Evolutionary conservation across 495 filamentous ascomycete genomes (phyloP).

Genomic region (Xylaria sp.): DNA sequence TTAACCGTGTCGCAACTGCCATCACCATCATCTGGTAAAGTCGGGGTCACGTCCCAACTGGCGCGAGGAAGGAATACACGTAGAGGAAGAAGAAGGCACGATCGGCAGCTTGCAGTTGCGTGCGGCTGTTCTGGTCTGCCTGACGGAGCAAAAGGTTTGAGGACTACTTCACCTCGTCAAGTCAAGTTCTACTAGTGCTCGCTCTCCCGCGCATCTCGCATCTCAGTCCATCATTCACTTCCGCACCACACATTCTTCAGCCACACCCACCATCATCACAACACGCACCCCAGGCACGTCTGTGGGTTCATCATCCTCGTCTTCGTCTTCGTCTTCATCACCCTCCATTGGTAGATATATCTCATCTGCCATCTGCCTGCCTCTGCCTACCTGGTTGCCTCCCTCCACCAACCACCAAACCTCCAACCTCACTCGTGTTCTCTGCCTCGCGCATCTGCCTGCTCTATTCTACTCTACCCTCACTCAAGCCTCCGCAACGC

Average conservation of each 20-base stretch:
- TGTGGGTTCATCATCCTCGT: conserved; percentile 2
- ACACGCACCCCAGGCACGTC: background rate
- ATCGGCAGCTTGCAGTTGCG: conserved; percentile 33
- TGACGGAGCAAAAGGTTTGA: conserved; percentile 45
- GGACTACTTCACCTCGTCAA: conserved; percentile 38
- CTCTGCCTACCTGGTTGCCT: conserved; percentile 2
- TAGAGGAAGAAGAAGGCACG: conserved; percentile 30
- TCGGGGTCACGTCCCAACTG: background rate
- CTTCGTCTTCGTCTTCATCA: too few species aligned
- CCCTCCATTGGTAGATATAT: background rate
- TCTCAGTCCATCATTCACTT: conserved; percentile 3
- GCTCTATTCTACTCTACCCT: background rate
- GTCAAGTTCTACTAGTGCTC: conserved; percentile 33
- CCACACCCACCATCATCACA: conserved; percentile 18
- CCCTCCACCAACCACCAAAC: conserved; percentile 30
- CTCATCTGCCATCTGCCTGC: background rate
- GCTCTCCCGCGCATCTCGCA: conserved; percentile 29
- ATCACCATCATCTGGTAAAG: conserved; percentile 8
- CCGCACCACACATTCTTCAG: conserved; percentile 26
- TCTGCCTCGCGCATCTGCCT: conserved; percentile 31
- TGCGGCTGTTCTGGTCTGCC: conserved; percentile 29
- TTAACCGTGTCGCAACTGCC: conserved; percentile 12
- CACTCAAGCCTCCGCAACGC: conserved; percentile 32
- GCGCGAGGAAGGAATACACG: conserved; percentile 19
- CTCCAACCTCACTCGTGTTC: conserved; percentile 31